Evolutionary conservation across 805 yeast genomes (phyloP), one percentile per base, ranked within the genome.

Genomic region (Zygosaccharomyces bailii): DNA sequence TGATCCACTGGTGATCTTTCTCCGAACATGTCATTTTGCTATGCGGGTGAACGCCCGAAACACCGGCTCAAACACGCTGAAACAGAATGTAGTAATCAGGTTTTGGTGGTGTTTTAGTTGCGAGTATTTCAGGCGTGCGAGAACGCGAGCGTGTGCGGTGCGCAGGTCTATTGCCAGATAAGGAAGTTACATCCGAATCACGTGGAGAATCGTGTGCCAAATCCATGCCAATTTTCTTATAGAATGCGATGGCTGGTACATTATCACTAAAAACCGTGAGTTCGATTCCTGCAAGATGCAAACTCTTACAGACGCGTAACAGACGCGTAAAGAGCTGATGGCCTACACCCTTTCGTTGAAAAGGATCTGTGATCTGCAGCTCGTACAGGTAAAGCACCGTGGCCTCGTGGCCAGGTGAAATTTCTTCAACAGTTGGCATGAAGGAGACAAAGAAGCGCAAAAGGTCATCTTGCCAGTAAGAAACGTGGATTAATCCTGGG

Each of bases 331-430:
- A 4, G 11, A 59, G 40, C 33, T 32, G 35, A 7, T 39, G 30
- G 7, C 66, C 67, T 23, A 63, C 27, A 9, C 55, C 53, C 24
- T 45, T 50, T 9, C 54, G 45, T 21, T 54, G 56, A 14, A 43
- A 27, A 2, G 16, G 11, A n/a, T 45, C 38, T 5, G 46, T 32
- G n/a, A 60, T 38, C 33, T 63, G 67, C 21, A 63, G 53, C 33
- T 63, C 67, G 48, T 61, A 61, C 16, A 63, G 44, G 44, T 60
- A 63, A n/a, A 63, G 41, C n/a, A 62, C 60, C 20, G 43, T 27
- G 21, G 34, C 29, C 4, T 29, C 25, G 9, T 36, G 42, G 3
- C 38, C 38, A n/a, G 57, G 29, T 6, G 52, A 56, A 14, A 40
- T 31, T 39, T 60, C 66, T 38, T 59, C 58, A 2, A 59, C 53